Percentiles rank a stretch among this genome's conserved stretches.
Conservation (phyloP, 2,329 filamentous ascomycete species). For the Pseudogymnoascus sp. region DNA sequence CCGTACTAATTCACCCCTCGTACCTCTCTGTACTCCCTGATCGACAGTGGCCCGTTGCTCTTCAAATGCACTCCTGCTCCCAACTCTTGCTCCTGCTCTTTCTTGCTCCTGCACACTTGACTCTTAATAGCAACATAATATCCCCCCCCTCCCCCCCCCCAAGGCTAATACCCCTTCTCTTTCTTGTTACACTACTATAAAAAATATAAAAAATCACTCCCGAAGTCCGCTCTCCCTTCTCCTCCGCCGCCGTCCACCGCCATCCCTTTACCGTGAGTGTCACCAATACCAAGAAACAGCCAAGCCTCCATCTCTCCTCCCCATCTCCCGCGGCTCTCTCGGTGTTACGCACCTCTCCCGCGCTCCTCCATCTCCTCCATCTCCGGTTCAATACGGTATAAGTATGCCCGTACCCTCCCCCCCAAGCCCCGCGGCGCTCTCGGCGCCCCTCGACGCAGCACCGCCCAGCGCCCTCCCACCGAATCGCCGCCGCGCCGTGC, state of each 20-base stretch:
- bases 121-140: too few species aligned
- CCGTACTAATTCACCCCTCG: too few species aligned
- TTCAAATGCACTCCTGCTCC: background rate
- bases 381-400: background rate
- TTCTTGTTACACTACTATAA: background rate
- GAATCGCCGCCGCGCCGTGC: background rate
- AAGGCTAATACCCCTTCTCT: background rate
- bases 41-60: background rate
- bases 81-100: too few species aligned
- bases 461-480: background rate
- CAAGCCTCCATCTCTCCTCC: background rate
- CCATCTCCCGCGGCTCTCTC: background rate
- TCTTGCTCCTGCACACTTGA: too few species aligned
- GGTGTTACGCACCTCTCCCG: background rate
- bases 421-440: background rate
- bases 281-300: background rate
- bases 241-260: background rate
- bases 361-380: too few species aligned
- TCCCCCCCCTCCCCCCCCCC: too few species aligned
- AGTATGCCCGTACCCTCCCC: background rate
- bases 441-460: background rate
- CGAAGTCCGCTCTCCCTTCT: background rate
- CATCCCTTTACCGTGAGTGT: too few species aligned
- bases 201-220: background rate
- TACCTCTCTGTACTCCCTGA: background rate